Evolutionary conservation across 1,139 yeast genomes (phyloP).

Genomic region (Blastobotrys apis): DNA sequence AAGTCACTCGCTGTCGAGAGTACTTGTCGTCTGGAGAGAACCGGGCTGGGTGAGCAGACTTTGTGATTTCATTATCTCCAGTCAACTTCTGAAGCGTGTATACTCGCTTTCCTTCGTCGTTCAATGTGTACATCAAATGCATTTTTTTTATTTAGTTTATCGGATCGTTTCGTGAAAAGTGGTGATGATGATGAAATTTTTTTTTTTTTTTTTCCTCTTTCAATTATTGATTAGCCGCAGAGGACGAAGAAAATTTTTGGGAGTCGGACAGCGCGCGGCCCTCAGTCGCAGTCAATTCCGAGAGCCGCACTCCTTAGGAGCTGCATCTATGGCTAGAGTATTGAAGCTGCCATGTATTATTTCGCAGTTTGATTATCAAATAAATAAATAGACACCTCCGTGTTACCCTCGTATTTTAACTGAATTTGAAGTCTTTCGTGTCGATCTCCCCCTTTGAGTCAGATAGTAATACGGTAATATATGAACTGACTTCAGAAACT

Average conservation of each 20-base stretch:
- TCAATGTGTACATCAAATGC: conserved; percentile 99
- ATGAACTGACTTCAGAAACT: too few species aligned
- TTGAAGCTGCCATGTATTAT: background rate
- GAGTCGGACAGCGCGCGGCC: too few species aligned
- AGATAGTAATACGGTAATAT: too few species aligned
- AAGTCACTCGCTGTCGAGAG: conserved; percentile 97
- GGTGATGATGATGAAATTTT: background rate
- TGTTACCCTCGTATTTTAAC: too few species aligned
- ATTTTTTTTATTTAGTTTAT: conserved; percentile 40
- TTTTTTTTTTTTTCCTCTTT: background rate
- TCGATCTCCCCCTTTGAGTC: too few species aligned
- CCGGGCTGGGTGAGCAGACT: conserved; percentile 99
- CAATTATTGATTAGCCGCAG: too few species aligned
- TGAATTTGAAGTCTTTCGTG: too few species aligned
- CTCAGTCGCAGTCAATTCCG: too few species aligned
- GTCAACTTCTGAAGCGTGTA: conserved; percentile 86
- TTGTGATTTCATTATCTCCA: conserved; percentile 87
- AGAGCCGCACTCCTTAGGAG: background rate
- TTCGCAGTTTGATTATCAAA: too few species aligned
- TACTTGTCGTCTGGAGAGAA: conserved; percentile 99
- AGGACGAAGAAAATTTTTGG: too few species aligned
- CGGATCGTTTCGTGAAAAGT: background rate
- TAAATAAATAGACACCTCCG: too few species aligned
- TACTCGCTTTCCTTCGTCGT: conserved; percentile 89
- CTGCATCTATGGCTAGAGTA: background rate